These are phyloP conservation scores for Sordariomycetes sp. DNA, from an alignment of 2,329 filamentous ascomycete species.

Conservation along the genomic window DNA sequence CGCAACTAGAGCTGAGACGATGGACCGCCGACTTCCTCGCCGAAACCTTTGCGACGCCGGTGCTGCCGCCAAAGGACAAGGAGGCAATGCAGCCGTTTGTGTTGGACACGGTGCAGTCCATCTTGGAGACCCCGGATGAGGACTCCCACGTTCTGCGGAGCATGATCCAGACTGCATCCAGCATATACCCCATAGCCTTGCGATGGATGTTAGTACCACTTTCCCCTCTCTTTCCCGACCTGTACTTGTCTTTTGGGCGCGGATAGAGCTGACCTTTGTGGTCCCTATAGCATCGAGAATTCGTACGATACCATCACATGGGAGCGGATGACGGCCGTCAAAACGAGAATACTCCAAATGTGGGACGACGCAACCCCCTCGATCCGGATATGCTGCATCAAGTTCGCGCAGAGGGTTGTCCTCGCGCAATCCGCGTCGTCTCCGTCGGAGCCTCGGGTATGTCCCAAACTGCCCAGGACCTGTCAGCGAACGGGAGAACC, in stretches of 20 bases:
- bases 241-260: background rate
- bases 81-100: constrained; percentile 68
- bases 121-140: constrained; percentile 61
- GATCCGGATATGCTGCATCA: constrained; percentile 88
- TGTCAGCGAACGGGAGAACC: background rate
- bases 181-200: constrained; percentile 86
- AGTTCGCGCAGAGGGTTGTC: constrained; percentile 90
- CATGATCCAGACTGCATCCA: constrained; percentile 79
- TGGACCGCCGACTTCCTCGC: constrained; percentile 96
- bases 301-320: constrained; percentile 72
- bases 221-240: background rate
- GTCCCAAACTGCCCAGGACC: constrained; percentile 15
- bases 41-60: constrained; percentile 91
- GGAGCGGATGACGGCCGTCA: constrained; percentile 82
- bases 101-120: constrained; percentile 62
- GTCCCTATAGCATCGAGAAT: constrained; percentile 62
- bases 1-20: constrained; percentile 73
- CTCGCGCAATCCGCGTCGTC: constrained; percentile 81
- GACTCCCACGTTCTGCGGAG: constrained; percentile 76
- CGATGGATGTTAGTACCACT: constrained; percentile 74
- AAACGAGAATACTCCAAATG: constrained; percentile 74
- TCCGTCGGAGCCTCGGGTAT: constrained; percentile 72
- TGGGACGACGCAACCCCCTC: constrained; percentile 74
- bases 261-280: background rate
- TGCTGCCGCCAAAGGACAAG: constrained; percentile 67